Base-by-base conservation (phyloP, 768 basidiomycete species). In the Trametopsis cervina region DNA sequence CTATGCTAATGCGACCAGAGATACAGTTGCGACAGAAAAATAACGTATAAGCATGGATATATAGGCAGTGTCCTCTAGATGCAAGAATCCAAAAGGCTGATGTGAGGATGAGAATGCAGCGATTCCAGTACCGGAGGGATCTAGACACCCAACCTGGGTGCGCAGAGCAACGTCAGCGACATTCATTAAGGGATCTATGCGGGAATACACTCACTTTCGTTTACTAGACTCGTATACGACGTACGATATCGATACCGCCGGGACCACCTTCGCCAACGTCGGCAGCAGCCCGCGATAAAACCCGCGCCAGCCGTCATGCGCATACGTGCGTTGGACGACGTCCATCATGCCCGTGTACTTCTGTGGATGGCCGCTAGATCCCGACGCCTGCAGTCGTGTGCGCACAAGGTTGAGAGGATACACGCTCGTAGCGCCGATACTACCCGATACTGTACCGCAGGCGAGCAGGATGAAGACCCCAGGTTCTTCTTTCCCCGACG, bases 171-270 rank as follows among this genome's bases (percentile, higher is more conserved):
- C 17, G 15, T 18, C n/a, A 22, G 23, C 46, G 24, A 38, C n/a
- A 15, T 6, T 23, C 2, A 18, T 17, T 13, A 21, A 26, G 24
- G 7, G 4, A 26, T 17, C 6, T 17, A 27, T 15, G 35, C 23
- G 13, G 21, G 10, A 4, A 38, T 2, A 23, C 24, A 65, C 79
- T 53, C 47, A 85, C 89, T 73, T 83, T 63, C 83, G 77, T 71
- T 89, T 92, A 58, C 76, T 82, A 57, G 87, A 81, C 63, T 92
- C 89, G 66, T 92, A 92, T 53, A 96, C 94, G 35, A 96, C 82
- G 68, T 96, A 96, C 51, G 91, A 91, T 67, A 98, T 97, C 6
- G 93, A 95, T 37, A 98, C 95, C 3, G 93, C 85, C 43, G 95
- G 95, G 39, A 96, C 83, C 50, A 98, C 95, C 80, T 98, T 98